Evolutionary conservation across 345 rosid genomes (phyloP).

Genomic region (Luvunga scandens): DNA sequence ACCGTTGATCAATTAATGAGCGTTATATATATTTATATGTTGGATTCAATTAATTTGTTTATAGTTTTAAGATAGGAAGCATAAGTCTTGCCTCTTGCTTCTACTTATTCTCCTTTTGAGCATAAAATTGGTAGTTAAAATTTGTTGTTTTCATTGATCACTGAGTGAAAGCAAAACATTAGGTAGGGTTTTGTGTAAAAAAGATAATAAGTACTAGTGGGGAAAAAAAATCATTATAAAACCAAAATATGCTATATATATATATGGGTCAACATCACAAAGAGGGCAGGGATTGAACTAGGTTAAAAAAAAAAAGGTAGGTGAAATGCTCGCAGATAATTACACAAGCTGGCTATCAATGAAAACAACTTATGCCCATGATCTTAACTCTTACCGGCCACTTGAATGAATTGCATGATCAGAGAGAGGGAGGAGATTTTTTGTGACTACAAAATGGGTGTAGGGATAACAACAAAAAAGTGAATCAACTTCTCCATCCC

Average conservation of each 20-base stretch:
- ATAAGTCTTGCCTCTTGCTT: not conserved
- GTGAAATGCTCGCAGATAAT: slow-evolving; percentile 26
- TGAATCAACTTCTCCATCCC: slow-evolving; percentile 30
- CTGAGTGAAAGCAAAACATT: not conserved
- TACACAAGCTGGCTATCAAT: slow-evolving; percentile 16
- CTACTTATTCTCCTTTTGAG: not conserved
- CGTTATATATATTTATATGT: slow-evolving; percentile 7
- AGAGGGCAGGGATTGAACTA: slow-evolving; percentile 24
- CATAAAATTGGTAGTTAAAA: not conserved
- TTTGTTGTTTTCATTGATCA: not conserved
- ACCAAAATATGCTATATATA: not conserved
- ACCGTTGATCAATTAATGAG: slow-evolving; percentile 21
- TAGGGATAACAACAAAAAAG: slow-evolving; percentile 33
- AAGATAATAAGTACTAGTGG: too few species aligned
- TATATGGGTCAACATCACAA: slow-evolving; percentile 27
- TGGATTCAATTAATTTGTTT: not conserved
- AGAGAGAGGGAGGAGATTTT: slow-evolving; percentile 5
- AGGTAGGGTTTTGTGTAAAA: not conserved
- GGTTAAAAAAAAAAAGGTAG: slow-evolving; percentile 27
- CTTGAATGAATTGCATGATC: slow-evolving; percentile 38
- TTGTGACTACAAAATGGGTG: slow-evolving; percentile 13
- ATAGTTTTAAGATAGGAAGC: not conserved
- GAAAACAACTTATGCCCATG: slow-evolving; percentile 36
- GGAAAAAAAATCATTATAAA: not conserved
- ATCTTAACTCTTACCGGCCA: slow-evolving; percentile 35